Base-by-base conservation (phyloP, 208 protist genomes). In the Acanthamoeba castellanii region DNA sequence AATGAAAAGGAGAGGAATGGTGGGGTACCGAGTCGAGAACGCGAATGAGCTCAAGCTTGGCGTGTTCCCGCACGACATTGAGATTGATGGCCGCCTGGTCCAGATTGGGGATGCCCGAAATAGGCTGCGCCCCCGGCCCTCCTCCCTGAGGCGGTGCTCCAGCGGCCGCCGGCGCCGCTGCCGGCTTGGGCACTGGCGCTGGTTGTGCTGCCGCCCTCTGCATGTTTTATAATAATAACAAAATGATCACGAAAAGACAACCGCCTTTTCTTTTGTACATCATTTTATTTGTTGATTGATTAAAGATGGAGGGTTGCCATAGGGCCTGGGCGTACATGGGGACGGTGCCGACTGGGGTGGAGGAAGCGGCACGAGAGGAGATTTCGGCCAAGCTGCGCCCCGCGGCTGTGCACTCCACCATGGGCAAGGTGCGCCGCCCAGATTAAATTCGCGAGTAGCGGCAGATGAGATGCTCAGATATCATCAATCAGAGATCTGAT, bases 51-150 rank as follows among this genome's bases (percentile, higher is more conserved):
- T 91, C 84, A 6, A 55, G 45, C 13, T 50, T 34, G 34, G 84
- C 84, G 20, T 72, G 59, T 18, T 91, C 84, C 50, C 84, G 84
- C n/a, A 91, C 18, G 2, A 50, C 84, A 25, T 34, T 50, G 34
- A 91, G 59, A 37, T 91, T 91, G 50, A 91, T 91, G 52, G 55
- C 84, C 2, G 84, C 84, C 30, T 91, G n/a, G 27, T 91, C 84
- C 22, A 91, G 32, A 16, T 57, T 57, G 11, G 84, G 84, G 5
- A 68, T 68, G 52, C 52, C 55, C n/a, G 84, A 91, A 22, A 91
- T 72, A 50, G 55, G n/a, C 25, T 91, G 76, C 27, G n/a, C 64
- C 6, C 64, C 64, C 4, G 64, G 27, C 5, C 52, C 52, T 57
- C 27, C 64, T 9, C 64, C 64, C 55, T 61, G 55, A 13, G 55